Percentiles rank a stretch among this genome's conserved stretches.
phyloP scores from a whole-genome alignment of 805 yeast genomes.

The Groenewaldozyma tartarivorans region DNA sequence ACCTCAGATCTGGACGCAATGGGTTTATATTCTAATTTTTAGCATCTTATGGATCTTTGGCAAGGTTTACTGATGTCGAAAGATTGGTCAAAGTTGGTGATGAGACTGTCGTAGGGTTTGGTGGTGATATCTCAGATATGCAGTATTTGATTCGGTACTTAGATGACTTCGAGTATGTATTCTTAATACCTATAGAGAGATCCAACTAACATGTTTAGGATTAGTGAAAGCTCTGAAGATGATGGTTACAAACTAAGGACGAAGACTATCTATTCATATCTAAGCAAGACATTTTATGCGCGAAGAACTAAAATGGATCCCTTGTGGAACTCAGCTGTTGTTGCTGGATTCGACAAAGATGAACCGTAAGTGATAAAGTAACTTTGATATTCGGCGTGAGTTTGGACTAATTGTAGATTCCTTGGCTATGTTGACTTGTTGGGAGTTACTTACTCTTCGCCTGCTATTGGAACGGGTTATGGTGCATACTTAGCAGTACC shows the following conservation, averaged over 20 bases:
- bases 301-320: constrained; percentile 94
- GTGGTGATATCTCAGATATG: constrained; percentile 92
- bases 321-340: constrained; percentile 86
- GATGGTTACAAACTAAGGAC: constrained; percentile 65
- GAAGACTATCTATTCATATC: constrained; percentile 79
- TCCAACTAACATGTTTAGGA: constrained; percentile 16
- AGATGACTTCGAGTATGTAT: constrained; percentile 53
- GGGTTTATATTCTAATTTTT: neutral
- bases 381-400: no score
- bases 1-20: neutral
- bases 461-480: constrained; percentile 90
- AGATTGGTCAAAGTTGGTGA: constrained; percentile 77
- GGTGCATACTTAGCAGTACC: constrained; percentile 95
- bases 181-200: neutral
- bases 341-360: constrained; percentile 76
- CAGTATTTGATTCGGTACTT: constrained; percentile 70
- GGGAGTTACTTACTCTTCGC: constrained; percentile 85
- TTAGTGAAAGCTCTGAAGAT: constrained; percentile 70
- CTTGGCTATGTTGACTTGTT: constrained; percentile 80
- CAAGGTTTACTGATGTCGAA: constrained; percentile 77
- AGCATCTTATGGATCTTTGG: constrained; percentile 84
- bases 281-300: constrained; percentile 72
- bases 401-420: constrained; percentile 32
- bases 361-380: constrained; percentile 35
- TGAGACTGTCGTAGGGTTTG: constrained; percentile 81